A percentile compares a stretch with the other conserved stretches of the same genome.
phyloP scores from a whole-genome alignment of 2,329 filamentous ascomycete species.

The Exophiala oligosperma region DNA sequence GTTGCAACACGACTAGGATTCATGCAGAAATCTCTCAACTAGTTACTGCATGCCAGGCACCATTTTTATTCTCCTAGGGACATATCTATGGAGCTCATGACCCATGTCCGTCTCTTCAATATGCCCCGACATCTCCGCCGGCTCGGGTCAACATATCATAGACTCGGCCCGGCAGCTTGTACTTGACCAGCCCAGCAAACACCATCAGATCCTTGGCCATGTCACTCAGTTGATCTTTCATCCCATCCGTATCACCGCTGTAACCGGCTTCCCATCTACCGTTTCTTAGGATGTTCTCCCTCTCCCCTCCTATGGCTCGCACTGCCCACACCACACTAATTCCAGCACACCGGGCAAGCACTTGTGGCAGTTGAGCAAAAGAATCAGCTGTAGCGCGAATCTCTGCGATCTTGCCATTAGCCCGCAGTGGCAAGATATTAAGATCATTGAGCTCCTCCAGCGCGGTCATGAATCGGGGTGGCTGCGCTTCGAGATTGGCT shows the following conservation, averaged over 20 bases:
- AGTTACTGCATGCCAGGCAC: too few species aligned
- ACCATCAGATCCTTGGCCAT: constrained; percentile 89
- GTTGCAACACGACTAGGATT: too few species aligned
- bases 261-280: constrained; percentile 71
- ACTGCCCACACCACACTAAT: constrained; percentile 94
- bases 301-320: constrained; percentile 76
- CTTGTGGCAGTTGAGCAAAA: constrained; percentile 75
- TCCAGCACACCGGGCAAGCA: constrained; percentile 85
- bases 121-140: constrained; percentile 62
- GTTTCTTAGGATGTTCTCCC: constrained; percentile 63
- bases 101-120: constrained; percentile 28
- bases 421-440: constrained; percentile 27
- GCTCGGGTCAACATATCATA: constrained; percentile 86
- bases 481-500: constrained; percentile 56
- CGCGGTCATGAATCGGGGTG: constrained; percentile 51
- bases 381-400: constrained; percentile 79
- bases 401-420: constrained; percentile 60
- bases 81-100: neutral
- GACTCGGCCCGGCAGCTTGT: constrained; percentile 81
- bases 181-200: constrained; percentile 89
- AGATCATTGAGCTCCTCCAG: constrained; percentile 48
- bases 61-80: neutral
- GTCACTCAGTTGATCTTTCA: constrained; percentile 36
- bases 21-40: too few species aligned
- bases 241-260: constrained; percentile 47